Base-by-base conservation (phyloP, 2,329 filamentous ascomycete genomes). In the Phaeoacremonium minimum region DNA sequence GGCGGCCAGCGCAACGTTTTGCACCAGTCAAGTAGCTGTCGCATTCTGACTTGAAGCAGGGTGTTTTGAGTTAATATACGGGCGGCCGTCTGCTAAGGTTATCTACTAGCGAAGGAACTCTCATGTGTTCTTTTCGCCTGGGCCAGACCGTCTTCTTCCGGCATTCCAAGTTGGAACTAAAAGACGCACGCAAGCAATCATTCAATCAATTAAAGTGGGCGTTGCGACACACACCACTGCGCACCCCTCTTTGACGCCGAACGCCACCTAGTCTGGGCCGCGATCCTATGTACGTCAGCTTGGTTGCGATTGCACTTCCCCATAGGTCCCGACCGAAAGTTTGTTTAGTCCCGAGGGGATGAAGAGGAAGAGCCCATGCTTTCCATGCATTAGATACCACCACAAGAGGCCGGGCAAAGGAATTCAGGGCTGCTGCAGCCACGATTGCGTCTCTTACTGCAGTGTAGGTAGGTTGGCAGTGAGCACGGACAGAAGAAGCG, bases 51-150 rank as follows among this genome's bases (percentile, higher is more conserved):
- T 39, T 46, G 40, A 47, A 48, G 46, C 50, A 45, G 44, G 30
- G 32, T 52, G 46, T 46, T 50, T 48, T 46, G 46, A 42, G 47
- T 41, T 47, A 46, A 46, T 47, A 45, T 32, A 35, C 30, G n/a
- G 37, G 36, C 29, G 30, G 20, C 26, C 35, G 41, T 32, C 18
- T 26, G 33, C 30, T 19, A 15, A 26, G 15, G 15, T 16, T 33
- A n/a, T 32, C 30, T 36, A 40, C 9, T 9, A 9, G n/a, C 22
- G n/a, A 26, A 26, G 22, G 22, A 26, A n/a, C 22, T 26, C 22
- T n/a, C n/a, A 9, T 26, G 9, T 26, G 22, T n/a, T n/a, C n/a
- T n/a, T n/a, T n/a, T n/a, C n/a, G n/a, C n/a, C n/a, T n/a, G n/a
- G n/a, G n/a, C n/a, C n/a, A n/a, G n/a, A n/a, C n/a, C n/a, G n/a